Conservation (phyloP, 2,329 filamentous ascomycete genomes). For the Hyphodiscus sp. region DNA sequence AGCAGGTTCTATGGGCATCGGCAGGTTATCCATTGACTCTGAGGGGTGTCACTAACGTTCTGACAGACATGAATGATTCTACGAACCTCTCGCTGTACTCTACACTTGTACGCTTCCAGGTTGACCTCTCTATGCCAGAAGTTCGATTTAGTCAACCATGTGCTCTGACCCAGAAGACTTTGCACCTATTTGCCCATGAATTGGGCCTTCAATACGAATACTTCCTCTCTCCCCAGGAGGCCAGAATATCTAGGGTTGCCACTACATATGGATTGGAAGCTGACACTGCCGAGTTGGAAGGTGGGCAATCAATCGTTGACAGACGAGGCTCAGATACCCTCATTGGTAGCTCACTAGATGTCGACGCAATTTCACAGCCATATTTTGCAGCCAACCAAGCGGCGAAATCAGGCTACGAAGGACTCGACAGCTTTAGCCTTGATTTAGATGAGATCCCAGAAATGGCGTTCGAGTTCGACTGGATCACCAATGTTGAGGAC, state of each 20-base stretch:
- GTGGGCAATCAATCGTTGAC: not conserved
- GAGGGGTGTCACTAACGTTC: not conserved
- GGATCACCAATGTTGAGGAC: not conserved
- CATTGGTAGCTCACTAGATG: not conserved
- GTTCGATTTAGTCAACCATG: not conserved
- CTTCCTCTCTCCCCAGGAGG: not conserved
- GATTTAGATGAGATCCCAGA: not conserved
- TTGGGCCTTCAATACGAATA: constrained; percentile 1
- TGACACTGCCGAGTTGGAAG: not conserved
- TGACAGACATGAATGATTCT: not conserved
- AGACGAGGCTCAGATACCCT: not conserved
- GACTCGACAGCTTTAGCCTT: not conserved
- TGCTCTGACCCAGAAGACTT: not conserved
- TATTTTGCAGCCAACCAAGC: not conserved
- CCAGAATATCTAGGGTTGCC: not conserved
- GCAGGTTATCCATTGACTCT: not conserved
- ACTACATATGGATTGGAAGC: not conserved
- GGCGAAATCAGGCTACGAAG: not conserved
- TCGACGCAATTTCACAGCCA: not conserved
- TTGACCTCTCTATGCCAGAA: not conserved
- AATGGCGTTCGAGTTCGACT: not conserved
- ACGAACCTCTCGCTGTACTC: not conserved
- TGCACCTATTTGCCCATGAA: not conserved
- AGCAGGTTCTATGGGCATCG: not conserved
- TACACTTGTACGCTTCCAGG: not conserved